phyloP scores from a whole-genome alignment of 2,329 filamentous ascomycete species.

The Reticulascus tulasneorum region DNA sequence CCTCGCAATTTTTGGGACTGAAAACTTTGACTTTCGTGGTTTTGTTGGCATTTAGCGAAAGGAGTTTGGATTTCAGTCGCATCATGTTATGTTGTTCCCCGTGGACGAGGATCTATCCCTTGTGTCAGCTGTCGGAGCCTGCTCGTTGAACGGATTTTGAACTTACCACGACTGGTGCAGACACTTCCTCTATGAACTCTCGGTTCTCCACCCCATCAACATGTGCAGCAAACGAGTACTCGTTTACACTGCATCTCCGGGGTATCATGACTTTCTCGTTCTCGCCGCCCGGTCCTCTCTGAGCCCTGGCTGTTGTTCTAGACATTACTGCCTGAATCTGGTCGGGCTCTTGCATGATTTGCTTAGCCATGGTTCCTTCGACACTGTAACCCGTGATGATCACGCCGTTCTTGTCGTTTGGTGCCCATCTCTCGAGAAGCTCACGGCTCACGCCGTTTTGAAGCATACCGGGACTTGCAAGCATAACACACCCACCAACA shows the following conservation, averaged over 20 bases:
- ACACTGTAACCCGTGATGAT: slow-evolving; percentile 98
- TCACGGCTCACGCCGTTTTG: slow-evolving; percentile 94
- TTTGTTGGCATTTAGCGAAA: slow-evolving; percentile 85
- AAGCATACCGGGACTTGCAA: slow-evolving; percentile 96
- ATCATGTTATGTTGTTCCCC: slow-evolving; percentile 99
- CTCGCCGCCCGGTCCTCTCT: slow-evolving; percentile 62
- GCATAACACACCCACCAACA: slow-evolving; percentile 92
- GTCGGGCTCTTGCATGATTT: slow-evolving; percentile 91
- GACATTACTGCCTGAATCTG: slow-evolving; percentile 94
- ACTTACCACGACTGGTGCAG: slow-evolving; percentile 86
- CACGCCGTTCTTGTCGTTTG: slow-evolving; percentile 94
- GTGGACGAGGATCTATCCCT: slow-evolving; percentile 79
- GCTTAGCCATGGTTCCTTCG: slow-evolving; percentile 96
- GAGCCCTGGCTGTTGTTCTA: slow-evolving; percentile 59
- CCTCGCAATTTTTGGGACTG: slow-evolving; percentile 91
- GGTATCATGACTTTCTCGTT: slow-evolving; percentile 90
- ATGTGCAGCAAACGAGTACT: slow-evolving; percentile 93
- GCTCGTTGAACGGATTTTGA: background rate
- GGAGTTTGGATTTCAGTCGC: slow-evolving; percentile 87
- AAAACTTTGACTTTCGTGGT: slow-evolving; percentile 83
- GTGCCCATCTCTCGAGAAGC: slow-evolving; percentile 91
- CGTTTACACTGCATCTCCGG: slow-evolving; percentile 85
- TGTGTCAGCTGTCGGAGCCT: slow-evolving; percentile 14
- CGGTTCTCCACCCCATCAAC: slow-evolving; percentile 94
- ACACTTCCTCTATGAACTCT: slow-evolving; percentile 94